Evolutionary conservation across 2,329 filamentous ascomycete genomes (phyloP), one percentile per base, ranked within the genome.

Genomic region (Diaporthe sp.): DNA sequence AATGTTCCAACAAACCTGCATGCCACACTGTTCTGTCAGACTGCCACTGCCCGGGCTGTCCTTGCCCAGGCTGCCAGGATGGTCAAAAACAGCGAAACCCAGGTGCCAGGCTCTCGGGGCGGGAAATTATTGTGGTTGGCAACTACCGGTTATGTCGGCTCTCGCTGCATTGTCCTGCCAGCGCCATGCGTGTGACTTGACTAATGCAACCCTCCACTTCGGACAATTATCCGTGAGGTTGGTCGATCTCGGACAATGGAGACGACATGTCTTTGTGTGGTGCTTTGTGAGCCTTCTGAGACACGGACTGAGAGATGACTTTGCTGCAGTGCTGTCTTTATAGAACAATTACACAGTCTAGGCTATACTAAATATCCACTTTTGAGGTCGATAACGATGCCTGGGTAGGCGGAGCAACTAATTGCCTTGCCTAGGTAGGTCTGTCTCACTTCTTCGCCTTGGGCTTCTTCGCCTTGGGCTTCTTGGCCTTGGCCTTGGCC

Each of bases 201-300:
- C 63, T 51, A 68, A 37, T 68, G 63, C 63, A 53, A 53, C 30
- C 63, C 44, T 68, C 47, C 63, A 8, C 39, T 32, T 68, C 63
- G 63, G 47, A 44, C 32, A 68, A 53, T 53, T 39, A 27, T 10
- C 47, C 32, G 44, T 27, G 30, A 10, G 44, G 22, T 50, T n/a
- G n/a, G 5, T 19, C 17, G 30, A 37, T 19, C 32, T 66, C 30
- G 22, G 22, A 37, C 44, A 51, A 19, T 1, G 27, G 17, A 8
- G 9, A 42, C 59, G 3, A 13, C 39, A 63, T 4, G 58, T 19
- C 58, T 61, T 44, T 22, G 25, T 30, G 13, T 22, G n/a, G n/a
- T 27, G n/a, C 58, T 25, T 27, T 27, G 37, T 10, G 17, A 10
- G 30, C 7, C n/a, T n/a, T n/a, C n/a, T n/a, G n/a, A n/a, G n/a